phyloP scores from a whole-genome alignment of 306 rosid species.

The Coriaria nepalensis region DNA sequence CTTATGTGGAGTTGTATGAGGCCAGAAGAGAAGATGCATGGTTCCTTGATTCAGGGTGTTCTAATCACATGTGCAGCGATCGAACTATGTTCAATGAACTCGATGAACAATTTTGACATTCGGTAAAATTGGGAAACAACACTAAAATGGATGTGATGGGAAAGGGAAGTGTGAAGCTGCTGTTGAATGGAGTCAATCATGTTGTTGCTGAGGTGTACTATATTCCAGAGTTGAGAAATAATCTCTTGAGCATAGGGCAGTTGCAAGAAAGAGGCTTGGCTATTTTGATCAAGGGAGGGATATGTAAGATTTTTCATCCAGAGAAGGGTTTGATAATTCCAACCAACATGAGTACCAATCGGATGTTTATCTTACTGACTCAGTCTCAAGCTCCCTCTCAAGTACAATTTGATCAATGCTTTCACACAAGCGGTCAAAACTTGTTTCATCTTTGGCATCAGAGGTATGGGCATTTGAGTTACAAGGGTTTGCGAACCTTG shows the following conservation, averaged over 20 bases:
- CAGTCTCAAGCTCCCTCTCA: neutral
- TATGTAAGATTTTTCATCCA: constrained; percentile 4
- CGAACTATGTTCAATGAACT: neutral
- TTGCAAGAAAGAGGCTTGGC: constrained; percentile 6
- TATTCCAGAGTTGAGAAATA: constrained; percentile 5
- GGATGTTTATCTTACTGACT: neutral
- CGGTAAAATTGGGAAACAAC: neutral
- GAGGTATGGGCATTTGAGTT: constrained; percentile 1
- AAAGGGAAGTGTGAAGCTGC: constrained; percentile 7
- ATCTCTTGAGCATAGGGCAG: constrained; percentile 2
- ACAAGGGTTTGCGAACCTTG: constrained; percentile 4
- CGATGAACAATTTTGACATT: neutral
- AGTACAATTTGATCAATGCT: too few species aligned
- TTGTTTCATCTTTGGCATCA: neutral
- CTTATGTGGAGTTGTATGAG: neutral
- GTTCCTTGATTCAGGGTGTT: constrained; percentile 5
- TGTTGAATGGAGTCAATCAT: neutral
- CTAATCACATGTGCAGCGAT: constrained; percentile 3
- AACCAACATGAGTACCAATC: constrained; percentile 3
- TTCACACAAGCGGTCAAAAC: neutral
- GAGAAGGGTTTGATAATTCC: constrained; percentile 1
- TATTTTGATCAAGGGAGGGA: constrained; percentile 2
- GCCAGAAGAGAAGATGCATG: neutral
- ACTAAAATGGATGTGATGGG: constrained; percentile 10
- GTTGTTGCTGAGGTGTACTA: constrained; percentile 7